These are phyloP conservation scores for Lepidium aucheri DNA, from an alignment of 345 rosid genomes.

Conservation along the genomic window DNA sequence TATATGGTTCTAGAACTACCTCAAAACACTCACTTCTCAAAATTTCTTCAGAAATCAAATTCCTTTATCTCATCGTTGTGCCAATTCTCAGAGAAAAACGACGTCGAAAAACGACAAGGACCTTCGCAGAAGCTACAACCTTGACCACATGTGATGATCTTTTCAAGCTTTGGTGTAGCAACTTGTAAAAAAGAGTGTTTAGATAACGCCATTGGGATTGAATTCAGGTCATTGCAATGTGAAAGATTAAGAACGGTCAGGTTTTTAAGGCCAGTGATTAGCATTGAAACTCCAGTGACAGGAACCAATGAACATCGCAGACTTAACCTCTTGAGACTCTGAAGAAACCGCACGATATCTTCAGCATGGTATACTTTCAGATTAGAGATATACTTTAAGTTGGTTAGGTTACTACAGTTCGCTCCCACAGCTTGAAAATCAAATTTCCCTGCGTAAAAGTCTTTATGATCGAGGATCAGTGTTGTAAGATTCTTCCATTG, in stretches of 20 bases:
- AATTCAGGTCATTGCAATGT: background rate
- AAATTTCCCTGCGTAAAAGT: background rate
- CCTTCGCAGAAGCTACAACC: too few relatives aligned
- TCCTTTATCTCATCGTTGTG: background rate
- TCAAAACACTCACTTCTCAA: too few relatives aligned
- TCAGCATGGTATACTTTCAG: background rate
- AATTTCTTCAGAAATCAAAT: background rate
- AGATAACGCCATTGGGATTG: too few relatives aligned
- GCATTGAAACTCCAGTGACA: background rate
- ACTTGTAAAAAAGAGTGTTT: too few relatives aligned
- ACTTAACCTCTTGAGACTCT: background rate
- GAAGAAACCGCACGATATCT: background rate
- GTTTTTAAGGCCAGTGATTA: background rate
- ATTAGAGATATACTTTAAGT: background rate
- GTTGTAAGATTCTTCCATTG: slow-evolving; percentile 2
- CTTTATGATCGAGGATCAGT: background rate
- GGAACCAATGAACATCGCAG: background rate
- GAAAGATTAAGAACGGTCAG: background rate
- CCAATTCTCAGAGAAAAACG: too few relatives aligned
- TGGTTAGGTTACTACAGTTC: background rate
- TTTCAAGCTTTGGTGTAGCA: too few relatives aligned
- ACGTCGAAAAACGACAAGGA: background rate
- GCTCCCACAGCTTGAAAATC: background rate
- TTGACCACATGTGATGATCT: too few relatives aligned
- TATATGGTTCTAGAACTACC: too few relatives aligned